Conservation (phyloP, 441 rosid genomes). For the Theobroma grandiflorum region DNA sequence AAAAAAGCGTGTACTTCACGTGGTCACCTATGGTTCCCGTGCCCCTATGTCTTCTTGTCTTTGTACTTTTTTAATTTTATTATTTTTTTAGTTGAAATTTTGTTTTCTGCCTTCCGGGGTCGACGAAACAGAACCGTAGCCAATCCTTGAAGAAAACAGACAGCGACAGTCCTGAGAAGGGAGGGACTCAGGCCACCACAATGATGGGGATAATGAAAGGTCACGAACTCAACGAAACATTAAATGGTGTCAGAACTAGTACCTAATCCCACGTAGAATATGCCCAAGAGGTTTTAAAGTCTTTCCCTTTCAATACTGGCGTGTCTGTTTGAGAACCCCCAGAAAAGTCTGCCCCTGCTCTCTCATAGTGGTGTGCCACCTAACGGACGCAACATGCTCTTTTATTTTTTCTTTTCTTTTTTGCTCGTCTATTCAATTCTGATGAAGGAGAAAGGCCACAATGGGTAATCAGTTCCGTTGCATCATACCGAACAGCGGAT, state of each 20-base stretch:
- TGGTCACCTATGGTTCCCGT: slow-evolving; percentile 66
- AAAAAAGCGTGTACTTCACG: slow-evolving; percentile 60
- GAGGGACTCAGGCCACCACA: slow-evolving; percentile 8
- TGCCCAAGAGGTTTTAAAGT: not conserved
- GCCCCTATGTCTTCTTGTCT: slow-evolving; percentile 43
- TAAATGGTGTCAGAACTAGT: not conserved
- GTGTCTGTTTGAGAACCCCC: slow-evolving; percentile 3
- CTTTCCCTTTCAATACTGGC: slow-evolving; percentile 6
- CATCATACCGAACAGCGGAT: slow-evolving; percentile 14
- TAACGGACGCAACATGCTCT: not conserved
- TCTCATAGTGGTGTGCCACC: not conserved
- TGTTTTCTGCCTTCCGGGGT: not conserved
- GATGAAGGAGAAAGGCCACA: not conserved
- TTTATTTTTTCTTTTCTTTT: not conserved
- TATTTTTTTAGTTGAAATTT: not conserved
- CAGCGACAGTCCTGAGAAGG: slow-evolving; percentile 27
- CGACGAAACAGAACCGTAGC: slow-evolving; percentile 47
- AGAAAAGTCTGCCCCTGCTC: not conserved
- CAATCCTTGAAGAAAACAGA: slow-evolving; percentile 36
- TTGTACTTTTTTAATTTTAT: slow-evolving; percentile 28
- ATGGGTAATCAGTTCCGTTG: not conserved
- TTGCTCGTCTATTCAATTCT: not conserved
- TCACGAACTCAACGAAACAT: not conserved
- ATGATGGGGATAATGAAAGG: slow-evolving; percentile 15
- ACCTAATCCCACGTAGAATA: slow-evolving; percentile 17